phyloP scores from a whole-genome alignment of 371 early-diverging fungal genomes.

The Rhizomucor pusillus region DNA sequence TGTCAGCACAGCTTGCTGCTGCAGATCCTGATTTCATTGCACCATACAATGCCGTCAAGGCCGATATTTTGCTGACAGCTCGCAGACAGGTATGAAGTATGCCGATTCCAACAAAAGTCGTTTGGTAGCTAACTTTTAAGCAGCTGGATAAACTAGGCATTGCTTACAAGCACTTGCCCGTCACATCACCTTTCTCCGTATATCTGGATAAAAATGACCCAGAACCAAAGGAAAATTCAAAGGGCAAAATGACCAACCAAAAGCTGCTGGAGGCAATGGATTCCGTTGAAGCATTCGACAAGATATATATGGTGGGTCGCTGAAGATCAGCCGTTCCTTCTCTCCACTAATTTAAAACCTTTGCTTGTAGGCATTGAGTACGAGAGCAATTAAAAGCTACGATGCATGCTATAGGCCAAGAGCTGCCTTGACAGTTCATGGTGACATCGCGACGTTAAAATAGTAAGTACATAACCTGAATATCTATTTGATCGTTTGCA shows the following conservation, averaged over 20 bases:
- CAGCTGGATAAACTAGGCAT: slow-evolving; percentile 75
- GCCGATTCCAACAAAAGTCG: neutral
- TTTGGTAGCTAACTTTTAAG: neutral
- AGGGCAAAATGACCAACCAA: slow-evolving; percentile 57
- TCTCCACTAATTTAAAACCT: no score
- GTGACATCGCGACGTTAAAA: slow-evolving; percentile 75
- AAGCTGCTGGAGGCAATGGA: slow-evolving; percentile 64
- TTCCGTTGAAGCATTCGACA: slow-evolving; percentile 67
- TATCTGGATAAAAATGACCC: slow-evolving; percentile 32
- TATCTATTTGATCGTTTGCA: no score
- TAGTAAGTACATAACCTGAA: slow-evolving; percentile 52
- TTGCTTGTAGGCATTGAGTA: slow-evolving; percentile 50
- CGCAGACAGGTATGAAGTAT: slow-evolving; percentile 56
- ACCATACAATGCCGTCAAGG: slow-evolving; percentile 71
- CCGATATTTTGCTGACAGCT: slow-evolving; percentile 75
- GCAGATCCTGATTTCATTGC: slow-evolving; percentile 41
- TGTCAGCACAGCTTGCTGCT: slow-evolving; percentile 44
- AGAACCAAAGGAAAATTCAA: slow-evolving; percentile 9
- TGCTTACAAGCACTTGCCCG: slow-evolving; percentile 51
- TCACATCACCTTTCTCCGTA: slow-evolving; percentile 55
- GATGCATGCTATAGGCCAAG: slow-evolving; percentile 62
- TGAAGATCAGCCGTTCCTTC: neutral
- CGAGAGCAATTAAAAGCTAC: slow-evolving; percentile 68
- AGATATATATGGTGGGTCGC: slow-evolving; percentile 64
- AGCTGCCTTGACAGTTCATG: slow-evolving; percentile 62